A percentile compares a stretch with the other conserved stretches of the same genome.
phyloP scores from a whole-genome alignment of 345 rosid genomes.

The Populus alba region DNA sequence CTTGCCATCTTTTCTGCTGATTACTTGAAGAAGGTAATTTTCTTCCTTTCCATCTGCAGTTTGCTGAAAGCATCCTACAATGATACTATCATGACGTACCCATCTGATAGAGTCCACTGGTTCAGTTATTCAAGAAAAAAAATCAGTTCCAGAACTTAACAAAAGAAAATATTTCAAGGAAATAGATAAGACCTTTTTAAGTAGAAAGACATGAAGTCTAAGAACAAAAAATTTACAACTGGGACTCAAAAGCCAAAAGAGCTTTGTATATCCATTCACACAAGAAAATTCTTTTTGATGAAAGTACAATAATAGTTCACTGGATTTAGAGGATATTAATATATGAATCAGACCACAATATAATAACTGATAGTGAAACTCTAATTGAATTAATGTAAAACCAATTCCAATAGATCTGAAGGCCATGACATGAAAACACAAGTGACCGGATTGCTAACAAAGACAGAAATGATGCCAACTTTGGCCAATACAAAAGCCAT shows the following conservation, averaged over 20 bases:
- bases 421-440: no score
- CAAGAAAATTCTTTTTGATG: neutral
- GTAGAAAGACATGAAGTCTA: neutral
- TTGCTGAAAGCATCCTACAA: conserved; percentile 72
- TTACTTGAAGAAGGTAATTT: conserved; percentile 69
- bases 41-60: conserved; percentile 63
- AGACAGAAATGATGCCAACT: no score
- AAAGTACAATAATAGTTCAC: no score
- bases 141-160: conserved; percentile 24
- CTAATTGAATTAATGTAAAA: no score
- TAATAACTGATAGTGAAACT: no score
- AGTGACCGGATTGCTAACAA: no score
- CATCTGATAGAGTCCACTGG: conserved; percentile 92
- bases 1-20: conserved; percentile 68
- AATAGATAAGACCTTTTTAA: neutral
- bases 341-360: no score
- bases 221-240: neutral
- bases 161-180: neutral
- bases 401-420: no score
- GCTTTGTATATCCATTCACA: neutral
- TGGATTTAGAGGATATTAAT: no score
- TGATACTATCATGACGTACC: conserved; percentile 68
- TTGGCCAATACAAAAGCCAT: no score
- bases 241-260: neutral
- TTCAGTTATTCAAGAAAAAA: conserved; percentile 27